These are phyloP conservation scores for Allantophomopsis cytisporea DNA, from an alignment of 2,329 filamentous ascomycete species.

Conservation along the genomic window DNA sequence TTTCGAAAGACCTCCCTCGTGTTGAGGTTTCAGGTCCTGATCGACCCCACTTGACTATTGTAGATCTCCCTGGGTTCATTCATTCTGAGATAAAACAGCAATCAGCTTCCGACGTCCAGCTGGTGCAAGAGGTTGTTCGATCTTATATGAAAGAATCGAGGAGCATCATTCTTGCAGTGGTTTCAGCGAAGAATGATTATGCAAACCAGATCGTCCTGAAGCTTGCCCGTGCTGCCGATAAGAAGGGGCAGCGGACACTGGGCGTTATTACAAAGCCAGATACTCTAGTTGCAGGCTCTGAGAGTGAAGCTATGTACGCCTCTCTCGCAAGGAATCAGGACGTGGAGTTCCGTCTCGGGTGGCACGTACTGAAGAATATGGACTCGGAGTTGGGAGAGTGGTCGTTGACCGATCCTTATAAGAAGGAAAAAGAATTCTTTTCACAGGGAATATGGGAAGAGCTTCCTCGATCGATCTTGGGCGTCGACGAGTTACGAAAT, in stretches of 20 bases:
- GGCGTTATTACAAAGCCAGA: slow-evolving; percentile 44
- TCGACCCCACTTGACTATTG: slow-evolving; percentile 38
- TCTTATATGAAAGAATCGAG: slow-evolving; percentile 39
- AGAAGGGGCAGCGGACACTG: slow-evolving; percentile 22
- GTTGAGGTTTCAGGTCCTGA: slow-evolving; percentile 15
- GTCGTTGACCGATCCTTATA: slow-evolving; percentile 22
- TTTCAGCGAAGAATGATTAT: slow-evolving; percentile 44
- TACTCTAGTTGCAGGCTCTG: slow-evolving; percentile 19
- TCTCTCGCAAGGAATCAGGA: slow-evolving; percentile 25
- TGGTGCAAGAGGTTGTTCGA: slow-evolving; percentile 32
- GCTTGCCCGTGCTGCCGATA: slow-evolving; percentile 26
- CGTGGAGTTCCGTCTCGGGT: slow-evolving; percentile 33
- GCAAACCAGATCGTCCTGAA: slow-evolving; percentile 44
- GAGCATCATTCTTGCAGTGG: slow-evolving; percentile 40
- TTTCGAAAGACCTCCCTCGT: slow-evolving; percentile 8
- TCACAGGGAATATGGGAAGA: slow-evolving; percentile 23
- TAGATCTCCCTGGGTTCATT: slow-evolving; percentile 44
- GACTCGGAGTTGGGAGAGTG: slow-evolving; percentile 22
- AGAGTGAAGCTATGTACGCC: slow-evolving; percentile 20
- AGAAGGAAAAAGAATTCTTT: slow-evolving; percentile 28
- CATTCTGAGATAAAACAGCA: slow-evolving; percentile 32
- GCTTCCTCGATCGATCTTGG: slow-evolving; percentile 23
- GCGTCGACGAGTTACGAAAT: slow-evolving; percentile 30
- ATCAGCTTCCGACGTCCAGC: slow-evolving; percentile 25
- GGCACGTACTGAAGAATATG: slow-evolving; percentile 36